Base-by-base conservation (phyloP, 345 rosid species). In the Raphanus sativus region DNA sequence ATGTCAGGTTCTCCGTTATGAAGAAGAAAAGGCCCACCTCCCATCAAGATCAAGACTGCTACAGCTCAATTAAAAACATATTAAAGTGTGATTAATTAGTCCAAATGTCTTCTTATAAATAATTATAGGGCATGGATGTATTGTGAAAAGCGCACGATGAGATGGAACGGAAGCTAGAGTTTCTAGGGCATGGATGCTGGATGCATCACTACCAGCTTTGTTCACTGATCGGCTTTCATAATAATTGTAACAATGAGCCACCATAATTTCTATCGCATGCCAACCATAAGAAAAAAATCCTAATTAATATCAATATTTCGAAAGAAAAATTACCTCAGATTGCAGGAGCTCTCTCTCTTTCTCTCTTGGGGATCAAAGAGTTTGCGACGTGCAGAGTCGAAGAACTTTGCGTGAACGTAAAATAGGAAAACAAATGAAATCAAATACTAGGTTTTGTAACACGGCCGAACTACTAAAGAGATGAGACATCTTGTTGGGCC, bases 1-100 rank as follows among this genome's bases (percentile, higher is more conserved):
- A 85, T 74, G 21, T 73, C 59, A 3, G 85, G 71, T 74, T 83
- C 86, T n/a, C 77, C 83, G 0, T 40, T 85, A 1, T 65, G 74
- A 21, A 70, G 52, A 45, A 45, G 52, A 45, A 45, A 45, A 45
- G 52, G 52, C n/a, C 16, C 52, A 45, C 52, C 16, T 45, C 52
- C 52, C 52, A 45, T 45, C 16, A 13, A 45, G 16, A 12, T 12
- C 16, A 45, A 45, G 52, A 45, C 52, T 45, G 13, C 52, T 45
- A 45, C 13, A 45, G 52, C 52, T 45, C 52, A 45, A 45, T 13
- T 45, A 45, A 12, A 45, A 45, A 45, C 16, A 45, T 13, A 45
- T 45, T 45, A 45, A 45, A 45, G 16, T 45, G 52, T 45, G 52
- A 13, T 45, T 40, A 40, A 3, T 40, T 40, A 40, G 13, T 40